Base-by-base conservation (phyloP, 2,329 filamentous ascomycete genomes). In the Diaporthe sp. region DNA sequence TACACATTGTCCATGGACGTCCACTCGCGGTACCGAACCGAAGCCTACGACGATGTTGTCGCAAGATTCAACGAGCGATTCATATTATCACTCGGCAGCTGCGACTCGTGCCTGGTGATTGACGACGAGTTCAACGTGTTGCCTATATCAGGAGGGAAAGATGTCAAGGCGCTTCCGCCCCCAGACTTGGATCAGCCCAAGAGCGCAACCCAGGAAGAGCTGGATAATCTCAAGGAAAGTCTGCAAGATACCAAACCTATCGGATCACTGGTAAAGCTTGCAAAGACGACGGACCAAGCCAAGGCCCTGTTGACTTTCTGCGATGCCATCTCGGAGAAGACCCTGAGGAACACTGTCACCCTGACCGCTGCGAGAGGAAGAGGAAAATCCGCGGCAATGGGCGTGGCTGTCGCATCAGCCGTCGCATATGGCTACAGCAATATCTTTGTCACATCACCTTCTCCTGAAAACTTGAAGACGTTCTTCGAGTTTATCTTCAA, bases 401-500 rank as follows among this genome's bases (percentile, higher is more conserved):
- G 97, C 85, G 93, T 99, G 71, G 95, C 97, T 4, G 94, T 99
- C 58, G 97, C 97, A 4, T 95, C 97, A 3, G 97, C 97, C 1
- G 91, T 99, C 60, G 96, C 97, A 1, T 94, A 98, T 82, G 97
- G 97, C 37, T 99, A 99, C 85, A 98, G 95, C 87, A 99, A 99
- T 84, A 98, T 99, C 81, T 99, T 99, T 86, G 98, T 99, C 82
- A 99, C 97, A 1, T 98, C 96, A 1, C 96, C 96, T 0, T 98
- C 95, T 77, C 97, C 97, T 0, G 97, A 99, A 86, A 99, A 99
- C 85, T 89, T 99, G 89, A 99, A 98, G 87, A 99, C 97, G 0
- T 88, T 99, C 10, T 99, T 99, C 82, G 96, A 99, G 81, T 99
- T 99, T 81, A 91, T 99, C 25, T 98, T 99, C 89, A 98, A 98